Evolutionary conservation across 345 rosid genomes (phyloP).

Genomic region (Rubroshorea leprosula): DNA sequence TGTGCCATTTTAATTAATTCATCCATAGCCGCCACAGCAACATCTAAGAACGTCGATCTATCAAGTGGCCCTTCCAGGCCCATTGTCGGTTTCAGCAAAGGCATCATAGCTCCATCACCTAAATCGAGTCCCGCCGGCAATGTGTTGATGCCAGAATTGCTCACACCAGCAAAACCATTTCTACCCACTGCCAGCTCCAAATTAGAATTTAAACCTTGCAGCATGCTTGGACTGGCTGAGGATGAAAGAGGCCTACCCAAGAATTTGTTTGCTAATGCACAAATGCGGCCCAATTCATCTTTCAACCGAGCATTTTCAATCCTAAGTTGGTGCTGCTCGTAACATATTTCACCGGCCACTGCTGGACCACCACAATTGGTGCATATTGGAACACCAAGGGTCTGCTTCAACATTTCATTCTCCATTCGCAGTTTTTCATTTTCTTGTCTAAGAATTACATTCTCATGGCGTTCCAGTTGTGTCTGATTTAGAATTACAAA

Average conservation of each 20-base stretch:
- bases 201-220: conserved; percentile 25
- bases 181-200: conserved; percentile 34
- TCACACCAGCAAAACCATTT: conserved; percentile 25
- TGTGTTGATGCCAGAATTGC: conserved; percentile 5
- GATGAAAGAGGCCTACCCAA: conserved; percentile 44
- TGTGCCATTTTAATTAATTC: conserved; percentile 57
- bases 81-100: conserved; percentile 18
- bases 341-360: conserved; percentile 32
- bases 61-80: conserved; percentile 22
- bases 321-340: conserved; percentile 47
- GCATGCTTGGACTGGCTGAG: conserved; percentile 22
- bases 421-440: conserved; percentile 60
- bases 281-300: conserved; percentile 45
- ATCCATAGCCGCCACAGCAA: conserved; percentile 52
- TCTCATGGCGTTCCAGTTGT: conserved; percentile 70
- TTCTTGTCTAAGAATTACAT: conserved; percentile 51
- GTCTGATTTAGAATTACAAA: conserved; percentile 31
- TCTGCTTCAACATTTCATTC: conserved; percentile 45
- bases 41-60: conserved; percentile 35
- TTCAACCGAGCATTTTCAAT: conserved; percentile 60
- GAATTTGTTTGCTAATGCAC: conserved; percentile 48
- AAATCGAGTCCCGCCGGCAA: conserved; percentile 29
- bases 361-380: conserved; percentile 58
- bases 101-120: conserved; percentile 18
- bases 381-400: conserved; percentile 50